Base-by-base conservation (phyloP, 768 basidiomycete genomes). In the Termitomyces sp. region DNA sequence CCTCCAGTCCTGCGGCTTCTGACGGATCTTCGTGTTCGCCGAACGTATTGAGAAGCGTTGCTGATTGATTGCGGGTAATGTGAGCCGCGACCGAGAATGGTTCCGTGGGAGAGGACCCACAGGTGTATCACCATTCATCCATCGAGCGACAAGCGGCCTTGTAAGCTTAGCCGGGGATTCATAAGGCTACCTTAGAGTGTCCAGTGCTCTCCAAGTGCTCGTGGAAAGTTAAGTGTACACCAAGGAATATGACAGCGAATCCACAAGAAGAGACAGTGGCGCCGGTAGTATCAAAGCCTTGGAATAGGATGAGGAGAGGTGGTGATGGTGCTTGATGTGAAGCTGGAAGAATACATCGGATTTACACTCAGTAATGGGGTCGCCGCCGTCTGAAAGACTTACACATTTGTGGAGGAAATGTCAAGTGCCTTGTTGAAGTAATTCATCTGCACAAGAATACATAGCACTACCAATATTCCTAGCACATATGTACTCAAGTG, bases 371-470 rank as follows among this genome's bases (percentile, higher is more conserved):
- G 56, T 59, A 2, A 62, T 53, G 29, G 59, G 34, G 43, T 36
- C 17, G 29, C 43, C 63, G 36, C 49, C 37, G 42, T 45, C 25
- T 47, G 8, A 31, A 3, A 40, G 36, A 55, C 93, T 65, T 83
- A 96, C 94, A 98, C 92, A 70, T 98, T 98, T 48, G 96, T 97
- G 2, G 94, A 95, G 74, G 97, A 98, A 0, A 86, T 94, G 71
- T 98, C 96, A 56, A 98, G 82, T 0, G 96, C 96, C 72, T 98
- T 98, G 82, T 98, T 99, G 81, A 97, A 96, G 77, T 94, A 96
- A 74, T 92, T 91, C 91, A 96, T 93, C 74, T 94, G 93, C 29
- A 93, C 84, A 63, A 96, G 73, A 70, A 99, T 98, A 73, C 94
- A 98, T 1, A 85, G 74, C 1, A 81, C 82, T 3, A 94, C 89